Base-by-base conservation (phyloP, 768 basidiomycete genomes). In the Kwoniella newhampshirensis region DNA sequence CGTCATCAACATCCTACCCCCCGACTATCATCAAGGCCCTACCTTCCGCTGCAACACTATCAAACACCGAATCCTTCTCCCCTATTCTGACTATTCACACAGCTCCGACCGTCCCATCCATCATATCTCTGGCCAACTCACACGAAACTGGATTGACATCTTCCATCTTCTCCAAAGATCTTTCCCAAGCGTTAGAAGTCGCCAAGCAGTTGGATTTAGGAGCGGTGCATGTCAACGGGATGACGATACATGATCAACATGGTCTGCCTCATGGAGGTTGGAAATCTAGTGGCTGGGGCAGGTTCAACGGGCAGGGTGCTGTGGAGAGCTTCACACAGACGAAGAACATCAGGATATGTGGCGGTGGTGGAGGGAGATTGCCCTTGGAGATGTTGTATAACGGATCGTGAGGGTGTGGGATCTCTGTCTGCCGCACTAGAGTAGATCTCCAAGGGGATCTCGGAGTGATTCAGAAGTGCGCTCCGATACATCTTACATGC, bases 11-110 rank as follows among this genome's bases (percentile, higher is more conserved):
- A 17, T 41, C 57, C 12, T 52, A 26, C 40, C 37, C 51, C 12
- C 58, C 61, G 17, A 50, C 51, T 21, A 62, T 70, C 57, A 26
- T 70, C 23, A 21, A 54, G 2, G 41, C 63, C 12, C 48, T 64
- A 28, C 36, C 62, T 18, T 21, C 54, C 0, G 9, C 37, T 7
- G 37, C 58, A 5, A 8, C 27, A 11, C 37, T 70, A 25, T 64
- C 41, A 32, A 28, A 40, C 21, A 67, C 79, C 27, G 86, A 87
- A 72, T 80, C 81, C 0, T 87, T 87, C 70, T 84, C 84, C 0
- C 85, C 67, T 80, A 81, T 84, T 0, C 70, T 82, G 5, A 77
- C 76, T 9, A 73, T 85, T 46, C 77, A 79, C 11, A 50, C 57
- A 8, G 63, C 66, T 8, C 21, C 54, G 4, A 50, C 57, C 41